Evolutionary conservation across 2,329 filamentous ascomycete species (phyloP), one percentile per base, ranked within the genome.

Genomic region (Aspergillus luchuensis): DNA sequence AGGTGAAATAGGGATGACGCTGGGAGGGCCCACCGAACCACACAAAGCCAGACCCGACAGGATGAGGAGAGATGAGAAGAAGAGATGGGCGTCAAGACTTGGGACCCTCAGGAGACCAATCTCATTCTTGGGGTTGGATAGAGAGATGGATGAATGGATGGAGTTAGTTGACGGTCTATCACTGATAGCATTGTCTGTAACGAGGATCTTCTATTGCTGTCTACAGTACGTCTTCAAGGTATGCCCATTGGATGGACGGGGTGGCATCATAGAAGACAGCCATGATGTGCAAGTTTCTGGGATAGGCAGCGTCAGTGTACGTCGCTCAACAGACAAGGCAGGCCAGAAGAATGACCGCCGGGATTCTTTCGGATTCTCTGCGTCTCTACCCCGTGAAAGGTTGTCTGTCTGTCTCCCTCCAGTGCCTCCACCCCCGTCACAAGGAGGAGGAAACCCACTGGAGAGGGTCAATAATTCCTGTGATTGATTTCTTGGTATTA

Each of bases 1-100:
- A 63, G 63, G 68, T 58, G 66, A 68, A 71, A 72, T 71, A 73
- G 69, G 71, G 72, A 74, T 76, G 72, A 74, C 72, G 72, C 70
- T 69, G 67, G 66, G 63, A 58, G 73, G 33, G 73, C 72, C 74
- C 74, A 76, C 74, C 70, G 73, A 76, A 74, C 73, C 74, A 75
- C 72, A 75, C 69, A 74, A 72, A 64, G 64, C 39, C 36, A 63
- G 38, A 47, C 54, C 48, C 56, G 47, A 55, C 49, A 49, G 58
- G 48, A 53, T 60, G 54, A 51, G 43, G 53, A 58, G 45, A 19
- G 30, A 30, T 28, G 25, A 28, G 25, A 21, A 17, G 41, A 25
- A 33, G 23, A 47, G 30, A 17, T 47, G 50, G 33, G 33, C 33
- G 33, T 36, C 33, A 36, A 15, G 33, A 36, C 33, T 48, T 21